Conservation (phyloP, 2,329 filamentous ascomycete genomes). For the Curvularia spicifera region DNA sequence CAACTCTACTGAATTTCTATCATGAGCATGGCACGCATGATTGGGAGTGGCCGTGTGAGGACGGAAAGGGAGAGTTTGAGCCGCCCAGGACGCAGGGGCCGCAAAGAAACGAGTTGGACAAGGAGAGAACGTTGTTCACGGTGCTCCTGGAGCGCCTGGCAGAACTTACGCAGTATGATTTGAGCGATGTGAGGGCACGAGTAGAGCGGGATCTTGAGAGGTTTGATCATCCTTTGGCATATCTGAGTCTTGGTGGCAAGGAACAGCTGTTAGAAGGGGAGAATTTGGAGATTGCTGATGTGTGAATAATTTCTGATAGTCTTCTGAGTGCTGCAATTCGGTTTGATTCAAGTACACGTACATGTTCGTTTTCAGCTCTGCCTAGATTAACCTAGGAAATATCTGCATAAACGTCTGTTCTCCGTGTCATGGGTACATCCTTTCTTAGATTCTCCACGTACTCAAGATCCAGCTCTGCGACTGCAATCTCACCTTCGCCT, state of each 20-base stretch:
- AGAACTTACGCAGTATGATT: conserved; percentile 21
- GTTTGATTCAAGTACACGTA: neutral
- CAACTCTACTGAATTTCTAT: conserved; percentile 37
- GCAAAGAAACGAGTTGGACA: conserved; percentile 13
- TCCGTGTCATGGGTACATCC: conserved; percentile 64
- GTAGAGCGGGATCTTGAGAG: conserved; percentile 29
- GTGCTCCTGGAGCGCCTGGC: conserved; percentile 36
- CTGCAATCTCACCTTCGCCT: conserved; percentile 50
- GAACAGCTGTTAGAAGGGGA: conserved; percentile 31
- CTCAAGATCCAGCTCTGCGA: conserved; percentile 62
- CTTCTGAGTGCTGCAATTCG: neutral
- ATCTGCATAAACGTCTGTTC: conserved; percentile 55
- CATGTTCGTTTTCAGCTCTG: neutral
- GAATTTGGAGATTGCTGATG: conserved; percentile 22
- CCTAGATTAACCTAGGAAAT: conserved; percentile 10
- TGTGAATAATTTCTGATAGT: neutral
- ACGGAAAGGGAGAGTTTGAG: conserved; percentile 27
- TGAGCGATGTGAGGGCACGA: conserved; percentile 29
- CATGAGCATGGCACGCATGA: conserved; percentile 36
- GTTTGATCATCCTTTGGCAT: conserved; percentile 31
- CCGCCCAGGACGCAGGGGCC: conserved; percentile 41
- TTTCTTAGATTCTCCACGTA: conserved; percentile 59
- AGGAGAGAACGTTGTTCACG: conserved; percentile 30
- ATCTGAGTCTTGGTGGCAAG: conserved; percentile 35
- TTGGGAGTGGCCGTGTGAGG: conserved; percentile 35